These are phyloP conservation scores for Trametes pubescens DNA, from an alignment of 1,284 basidiomycete species.

Conservation along the genomic window DNA sequence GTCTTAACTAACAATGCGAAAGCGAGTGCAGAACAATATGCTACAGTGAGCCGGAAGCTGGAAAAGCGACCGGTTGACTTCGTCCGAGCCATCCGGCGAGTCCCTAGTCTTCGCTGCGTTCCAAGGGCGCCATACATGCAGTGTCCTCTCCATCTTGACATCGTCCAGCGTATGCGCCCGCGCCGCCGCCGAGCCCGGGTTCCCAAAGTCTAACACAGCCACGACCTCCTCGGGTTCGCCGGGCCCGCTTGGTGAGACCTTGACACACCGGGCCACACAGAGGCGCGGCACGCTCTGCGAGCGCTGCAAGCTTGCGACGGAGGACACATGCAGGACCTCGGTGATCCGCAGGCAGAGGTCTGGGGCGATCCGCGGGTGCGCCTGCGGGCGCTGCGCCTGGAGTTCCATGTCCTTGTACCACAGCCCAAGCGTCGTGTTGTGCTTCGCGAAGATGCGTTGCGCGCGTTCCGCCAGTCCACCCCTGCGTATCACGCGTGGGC, in stretches of 20 bases:
- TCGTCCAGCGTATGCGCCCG: constrained; percentile 32
- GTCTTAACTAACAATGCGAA: constrained; percentile 8
- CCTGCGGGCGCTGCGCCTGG: constrained; percentile 25
- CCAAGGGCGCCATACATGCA: constrained; percentile 39
- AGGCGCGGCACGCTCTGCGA: constrained; percentile 33
- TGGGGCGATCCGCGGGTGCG: constrained; percentile 26
- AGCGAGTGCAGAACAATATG: constrained; percentile 19
- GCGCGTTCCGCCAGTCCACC: constrained; percentile 60
- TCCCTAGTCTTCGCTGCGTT: constrained; percentile 4
- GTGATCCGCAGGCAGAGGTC: constrained; percentile 36
- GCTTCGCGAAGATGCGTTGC: constrained; percentile 48
- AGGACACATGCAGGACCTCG: constrained; percentile 29
- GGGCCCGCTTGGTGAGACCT: constrained; percentile 17
- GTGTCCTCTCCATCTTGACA: constrained; percentile 30
- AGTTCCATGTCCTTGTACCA: constrained; percentile 57
- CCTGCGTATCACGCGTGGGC: constrained; percentile 42
- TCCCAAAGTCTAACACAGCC: constrained; percentile 36
- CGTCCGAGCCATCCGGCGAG: not conserved
- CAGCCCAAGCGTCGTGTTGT: constrained; percentile 52
- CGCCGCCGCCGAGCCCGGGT: constrained; percentile 15
- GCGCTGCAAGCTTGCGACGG: constrained; percentile 30
- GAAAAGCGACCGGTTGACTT: not conserved
- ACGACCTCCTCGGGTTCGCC: constrained; percentile 22
- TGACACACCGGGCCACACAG: constrained; percentile 32
- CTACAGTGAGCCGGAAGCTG: constrained; percentile 4